A percentile compares a stretch with the other conserved stretches of the same genome.
These are phyloP conservation scores for Monoraphidium neglectum DNA, from an alignment of 139 green algal genomes.

Conservation along the genomic window DNA sequence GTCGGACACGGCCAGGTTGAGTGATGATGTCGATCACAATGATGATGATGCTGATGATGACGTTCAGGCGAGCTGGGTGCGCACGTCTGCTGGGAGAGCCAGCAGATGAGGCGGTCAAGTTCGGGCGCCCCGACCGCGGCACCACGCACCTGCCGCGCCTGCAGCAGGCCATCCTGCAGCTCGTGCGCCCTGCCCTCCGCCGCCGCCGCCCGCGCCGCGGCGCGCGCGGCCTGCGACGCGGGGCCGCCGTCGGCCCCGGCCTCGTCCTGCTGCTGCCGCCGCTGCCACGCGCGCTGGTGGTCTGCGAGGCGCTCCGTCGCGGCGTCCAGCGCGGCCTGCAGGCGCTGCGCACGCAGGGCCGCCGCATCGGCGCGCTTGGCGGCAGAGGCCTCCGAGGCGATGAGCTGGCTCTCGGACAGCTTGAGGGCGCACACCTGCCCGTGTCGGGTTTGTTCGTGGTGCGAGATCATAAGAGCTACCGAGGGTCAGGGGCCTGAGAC, in stretches of 20 bases:
- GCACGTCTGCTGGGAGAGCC: too few relatives aligned
- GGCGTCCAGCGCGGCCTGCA: conserved; percentile 24
- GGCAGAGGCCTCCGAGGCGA: conserved; percentile 46
- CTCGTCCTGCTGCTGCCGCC: too few relatives aligned
- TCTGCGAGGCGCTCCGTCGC: background rate
- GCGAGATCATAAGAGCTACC: too few relatives aligned
- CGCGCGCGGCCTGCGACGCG: conserved; percentile 19
- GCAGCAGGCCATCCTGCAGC: conserved; percentile 37
- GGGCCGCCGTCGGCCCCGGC: background rate
- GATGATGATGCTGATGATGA: too few relatives aligned
- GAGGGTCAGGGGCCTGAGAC: too few relatives aligned
- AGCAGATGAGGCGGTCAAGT: too few relatives aligned
- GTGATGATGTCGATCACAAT: too few relatives aligned
- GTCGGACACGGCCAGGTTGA: too few relatives aligned
- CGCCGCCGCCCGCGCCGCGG: conserved; percentile 21
- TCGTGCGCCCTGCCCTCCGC: background rate
- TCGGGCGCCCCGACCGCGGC: too few relatives aligned
- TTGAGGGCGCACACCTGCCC: conserved; percentile 62
- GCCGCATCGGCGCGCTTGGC: conserved; percentile 43
- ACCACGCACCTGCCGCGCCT: conserved; percentile 31
- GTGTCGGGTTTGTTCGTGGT: too few relatives aligned
- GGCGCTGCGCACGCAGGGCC: conserved; percentile 34
- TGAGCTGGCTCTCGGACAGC: conserved; percentile 52
- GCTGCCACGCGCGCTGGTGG: conserved; percentile 4
- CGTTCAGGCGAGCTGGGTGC: too few relatives aligned